A percentile compares a stretch with the other conserved stretches of the same genome.
phyloP scores from a whole-genome alignment of 768 basidiomycete species.

The Phanerochaete carnosa region DNA sequence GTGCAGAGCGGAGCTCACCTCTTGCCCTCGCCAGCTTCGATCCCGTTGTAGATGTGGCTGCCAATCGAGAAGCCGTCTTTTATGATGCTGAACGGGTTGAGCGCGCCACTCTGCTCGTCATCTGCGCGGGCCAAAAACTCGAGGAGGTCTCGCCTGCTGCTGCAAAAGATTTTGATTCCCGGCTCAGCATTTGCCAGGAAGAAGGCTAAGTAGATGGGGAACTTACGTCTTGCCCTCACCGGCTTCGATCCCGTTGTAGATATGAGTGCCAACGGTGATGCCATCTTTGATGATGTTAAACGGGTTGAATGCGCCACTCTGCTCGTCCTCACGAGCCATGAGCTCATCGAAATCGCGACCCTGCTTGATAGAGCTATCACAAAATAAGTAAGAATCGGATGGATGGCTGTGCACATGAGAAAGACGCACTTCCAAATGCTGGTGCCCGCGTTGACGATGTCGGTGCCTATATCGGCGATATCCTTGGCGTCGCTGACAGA shows the following conservation, averaged over 20 bases:
- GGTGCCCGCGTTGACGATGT: neutral
- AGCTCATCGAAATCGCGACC: slow-evolving; percentile 1
- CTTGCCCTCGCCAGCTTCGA: neutral
- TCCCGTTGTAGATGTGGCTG: neutral
- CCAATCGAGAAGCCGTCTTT: neutral
- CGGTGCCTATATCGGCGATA: neutral
- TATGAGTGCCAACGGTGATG: neutral
- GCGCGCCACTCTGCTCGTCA: neutral
- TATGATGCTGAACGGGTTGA: neutral
- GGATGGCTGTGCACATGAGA: neutral
- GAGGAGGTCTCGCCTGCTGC: neutral
- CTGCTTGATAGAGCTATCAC: neutral
- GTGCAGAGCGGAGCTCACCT: neutral
- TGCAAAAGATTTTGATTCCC: neutral
- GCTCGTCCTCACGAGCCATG: slow-evolving; percentile 1
- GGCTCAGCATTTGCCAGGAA: neutral
- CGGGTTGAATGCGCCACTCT: neutral
- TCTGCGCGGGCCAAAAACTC: slow-evolving; percentile 4
- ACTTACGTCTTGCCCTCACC: neutral
- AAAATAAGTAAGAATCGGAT: neutral
- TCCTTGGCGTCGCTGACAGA: neutral
- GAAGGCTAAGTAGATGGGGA: neutral
- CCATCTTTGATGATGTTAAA: neutral
- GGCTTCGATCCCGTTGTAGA: neutral
- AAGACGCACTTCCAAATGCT: neutral